These are phyloP conservation scores for Xylariaceae sp. DNA, from an alignment of 2,329 filamentous ascomycete species.

Conservation along the genomic window DNA sequence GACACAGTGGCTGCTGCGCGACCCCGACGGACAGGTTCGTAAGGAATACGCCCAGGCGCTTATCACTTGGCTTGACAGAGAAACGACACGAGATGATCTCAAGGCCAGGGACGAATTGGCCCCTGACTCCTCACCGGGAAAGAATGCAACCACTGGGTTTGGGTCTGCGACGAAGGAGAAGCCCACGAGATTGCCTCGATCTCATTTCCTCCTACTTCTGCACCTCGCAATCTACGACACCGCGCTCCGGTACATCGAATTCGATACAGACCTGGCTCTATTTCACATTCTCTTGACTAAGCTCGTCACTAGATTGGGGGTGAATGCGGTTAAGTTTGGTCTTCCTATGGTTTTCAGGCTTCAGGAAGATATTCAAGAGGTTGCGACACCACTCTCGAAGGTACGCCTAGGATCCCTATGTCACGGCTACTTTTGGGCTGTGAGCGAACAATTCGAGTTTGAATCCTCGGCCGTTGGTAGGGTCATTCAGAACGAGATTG, in stretches of 20 bases:
- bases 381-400: constrained; percentile 63
- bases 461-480: constrained; percentile 63
- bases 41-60: constrained; percentile 82
- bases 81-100: constrained; percentile 64
- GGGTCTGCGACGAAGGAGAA: constrained; percentile 60
- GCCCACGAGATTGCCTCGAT: constrained; percentile 46
- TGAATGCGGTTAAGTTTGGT: constrained; percentile 74
- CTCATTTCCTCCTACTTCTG: constrained; percentile 74
- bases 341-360: constrained; percentile 85
- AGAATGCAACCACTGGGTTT: constrained; percentile 45
- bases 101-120: constrained; percentile 53
- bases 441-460: constrained; percentile 73
- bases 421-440: constrained; percentile 80
- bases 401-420: constrained; percentile 78
- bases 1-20: constrained; percentile 87
- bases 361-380: constrained; percentile 72
- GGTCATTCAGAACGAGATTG: constrained; percentile 70
- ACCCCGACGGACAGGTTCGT: constrained; percentile 70
- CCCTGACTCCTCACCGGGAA: constrained; percentile 40
- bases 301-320: constrained; percentile 69
- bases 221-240: constrained; percentile 89
- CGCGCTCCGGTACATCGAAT: constrained; percentile 65
- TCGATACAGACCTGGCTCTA: constrained; percentile 68
- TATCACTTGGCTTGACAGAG: constrained; percentile 76
- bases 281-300: constrained; percentile 71